Percentiles rank a stretch among this genome's conserved stretches.
Conservation (phyloP, 108 stramenopile species). For the Ochromonas danica region DNA sequence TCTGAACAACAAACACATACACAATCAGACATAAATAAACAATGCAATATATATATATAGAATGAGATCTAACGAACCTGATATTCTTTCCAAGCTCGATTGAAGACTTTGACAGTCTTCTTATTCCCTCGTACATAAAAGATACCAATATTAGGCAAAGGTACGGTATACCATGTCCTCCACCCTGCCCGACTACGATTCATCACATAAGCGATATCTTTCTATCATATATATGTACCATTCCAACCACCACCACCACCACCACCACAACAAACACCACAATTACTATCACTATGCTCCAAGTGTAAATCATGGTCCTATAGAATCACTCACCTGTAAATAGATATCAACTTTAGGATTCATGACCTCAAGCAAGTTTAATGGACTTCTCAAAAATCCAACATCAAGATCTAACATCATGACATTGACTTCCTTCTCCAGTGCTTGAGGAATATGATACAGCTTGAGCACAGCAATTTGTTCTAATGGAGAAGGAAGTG, state of each 20-base stretch:
- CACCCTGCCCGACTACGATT: slow-evolving; percentile 24
- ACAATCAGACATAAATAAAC: too few species aligned
- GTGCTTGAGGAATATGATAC: slow-evolving; percentile 26
- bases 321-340: slow-evolving; percentile 30
- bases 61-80: background rate
- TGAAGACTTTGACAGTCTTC: background rate
- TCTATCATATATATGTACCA: background rate
- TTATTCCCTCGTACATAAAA: slow-evolving; percentile 21
- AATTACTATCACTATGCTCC: too few species aligned
- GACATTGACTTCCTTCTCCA: background rate
- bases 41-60: too few species aligned
- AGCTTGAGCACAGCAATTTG: slow-evolving; percentile 30
- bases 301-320: too few species aligned
- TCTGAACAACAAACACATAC: too few species aligned
- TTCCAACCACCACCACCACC: too few species aligned
- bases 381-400: slow-evolving; percentile 9
- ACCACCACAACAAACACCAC: too few species aligned
- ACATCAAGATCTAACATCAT: slow-evolving; percentile 34
- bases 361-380: slow-evolving; percentile 1
- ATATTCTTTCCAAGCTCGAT: slow-evolving; percentile 25
- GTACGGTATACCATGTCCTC: slow-evolving; percentile 34
- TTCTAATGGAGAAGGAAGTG: slow-evolving; percentile 7
- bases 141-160: slow-evolving; percentile 25
- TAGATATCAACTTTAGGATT: background rate
- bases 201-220: slow-evolving; percentile 29